Evolutionary conservation across 2,329 filamentous ascomycete genomes (phyloP).

Genomic region (Fusarium nematophilum): DNA sequence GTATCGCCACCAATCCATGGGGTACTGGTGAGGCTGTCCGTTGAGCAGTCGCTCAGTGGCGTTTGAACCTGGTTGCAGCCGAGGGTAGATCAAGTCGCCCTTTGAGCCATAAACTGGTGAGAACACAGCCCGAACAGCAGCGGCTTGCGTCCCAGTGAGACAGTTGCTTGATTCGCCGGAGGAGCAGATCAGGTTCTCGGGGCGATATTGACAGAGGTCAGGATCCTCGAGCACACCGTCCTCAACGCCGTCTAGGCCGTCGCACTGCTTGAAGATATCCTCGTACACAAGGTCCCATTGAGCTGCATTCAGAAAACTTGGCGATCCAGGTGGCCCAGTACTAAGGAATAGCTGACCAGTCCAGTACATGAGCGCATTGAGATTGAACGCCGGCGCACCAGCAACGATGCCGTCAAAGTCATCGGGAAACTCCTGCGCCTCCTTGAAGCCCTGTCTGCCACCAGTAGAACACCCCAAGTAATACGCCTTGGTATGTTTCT

Average conservation of each 20-base stretch:
- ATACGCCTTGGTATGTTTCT: conserved; percentile 58
- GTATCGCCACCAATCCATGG: conserved; percentile 48
- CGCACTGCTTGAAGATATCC: conserved; percentile 62
- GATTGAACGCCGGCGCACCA: conserved; percentile 59
- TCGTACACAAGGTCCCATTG: conserved; percentile 55
- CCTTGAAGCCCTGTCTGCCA: conserved; percentile 66
- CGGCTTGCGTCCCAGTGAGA: conserved; percentile 4
- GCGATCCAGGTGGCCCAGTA: background rate
- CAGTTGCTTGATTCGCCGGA: background rate
- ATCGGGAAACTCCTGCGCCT: conserved; percentile 62
- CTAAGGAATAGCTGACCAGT: background rate
- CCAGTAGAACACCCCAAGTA: conserved; percentile 69
- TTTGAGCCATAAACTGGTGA: conserved; percentile 38
- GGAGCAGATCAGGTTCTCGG: conserved; percentile 53
- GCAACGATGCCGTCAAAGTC: conserved; percentile 64
- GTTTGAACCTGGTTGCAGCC: conserved; percentile 62
- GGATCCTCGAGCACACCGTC: conserved; percentile 64
- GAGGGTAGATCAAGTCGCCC: conserved; percentile 54
- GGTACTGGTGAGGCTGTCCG: conserved; percentile 1
- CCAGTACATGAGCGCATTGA: conserved; percentile 54
- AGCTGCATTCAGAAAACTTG: conserved; percentile 30
- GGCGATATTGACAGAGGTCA: conserved; percentile 56
- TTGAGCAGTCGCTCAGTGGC: conserved; percentile 40
- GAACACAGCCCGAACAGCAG: conserved; percentile 42
- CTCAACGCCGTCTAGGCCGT: conserved; percentile 59